phyloP scores from a whole-genome alignment of 2,329 filamentous ascomycete genomes.

The Pseudogymnoascus sp. region DNA sequence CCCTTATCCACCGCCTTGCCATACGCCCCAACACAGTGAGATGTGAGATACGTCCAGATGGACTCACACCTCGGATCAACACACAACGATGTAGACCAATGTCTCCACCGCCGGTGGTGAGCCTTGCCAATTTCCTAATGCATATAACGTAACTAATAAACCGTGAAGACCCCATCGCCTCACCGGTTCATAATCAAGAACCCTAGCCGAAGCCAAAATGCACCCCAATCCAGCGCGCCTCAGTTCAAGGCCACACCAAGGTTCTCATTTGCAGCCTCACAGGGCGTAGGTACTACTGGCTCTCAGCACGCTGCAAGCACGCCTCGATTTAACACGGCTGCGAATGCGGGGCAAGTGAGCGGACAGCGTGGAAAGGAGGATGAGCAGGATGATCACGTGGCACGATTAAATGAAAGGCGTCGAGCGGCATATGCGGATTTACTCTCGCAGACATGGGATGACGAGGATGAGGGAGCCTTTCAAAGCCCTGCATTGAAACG shows the following conservation, averaged over 20 bases:
- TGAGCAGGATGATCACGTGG: neutral
- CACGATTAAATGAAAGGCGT: neutral
- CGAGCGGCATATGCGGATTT: neutral
- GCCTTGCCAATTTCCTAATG: neutral
- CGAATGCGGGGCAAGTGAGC: neutral
- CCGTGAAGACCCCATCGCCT: constrained; percentile 30
- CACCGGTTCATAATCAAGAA: constrained; percentile 31
- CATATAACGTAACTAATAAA: constrained; percentile 13
- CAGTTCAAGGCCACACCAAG: constrained; percentile 30
- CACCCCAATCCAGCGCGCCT: constrained; percentile 20
- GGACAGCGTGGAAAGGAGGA: neutral
- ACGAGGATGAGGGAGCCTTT: neutral
- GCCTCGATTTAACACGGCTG: neutral
- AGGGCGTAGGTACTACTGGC: constrained; percentile 10
- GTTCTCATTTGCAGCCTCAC: constrained; percentile 27
- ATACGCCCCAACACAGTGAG: neutral
- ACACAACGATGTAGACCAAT: constrained; percentile 16
- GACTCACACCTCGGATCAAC: neutral
- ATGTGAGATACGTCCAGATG: neutral
- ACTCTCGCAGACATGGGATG: neutral
- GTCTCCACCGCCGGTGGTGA: constrained; percentile 29
- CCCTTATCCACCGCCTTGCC: neutral
- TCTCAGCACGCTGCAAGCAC: neutral
- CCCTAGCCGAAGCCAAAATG: constrained; percentile 17
- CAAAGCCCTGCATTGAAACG: constrained; percentile 13